Percentiles rank a stretch among this genome's conserved stretches.
Evolutionary conservation across 2,329 filamentous ascomycete species (phyloP).

Genomic region (Venturia asperata): DNA sequence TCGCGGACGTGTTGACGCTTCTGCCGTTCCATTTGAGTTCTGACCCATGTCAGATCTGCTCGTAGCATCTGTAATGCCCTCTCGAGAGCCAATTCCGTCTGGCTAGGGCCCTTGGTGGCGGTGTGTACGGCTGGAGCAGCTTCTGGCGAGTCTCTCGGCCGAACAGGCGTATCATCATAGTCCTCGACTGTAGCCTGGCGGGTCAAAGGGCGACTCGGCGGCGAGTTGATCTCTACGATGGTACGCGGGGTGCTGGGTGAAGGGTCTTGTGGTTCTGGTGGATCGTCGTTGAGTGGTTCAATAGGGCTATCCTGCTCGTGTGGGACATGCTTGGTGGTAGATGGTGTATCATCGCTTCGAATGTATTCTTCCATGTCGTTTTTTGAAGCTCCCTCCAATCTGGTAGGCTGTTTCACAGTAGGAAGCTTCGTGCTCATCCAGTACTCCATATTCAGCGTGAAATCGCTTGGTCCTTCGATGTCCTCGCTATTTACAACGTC

Average conservation of each 20-base stretch:
- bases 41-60: background rate
- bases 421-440: constrained; percentile 29
- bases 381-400: background rate
- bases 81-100: background rate
- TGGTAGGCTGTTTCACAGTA: constrained; percentile 7
- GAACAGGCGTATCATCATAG: constrained; percentile 19
- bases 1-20: background rate
- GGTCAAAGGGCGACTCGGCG: background rate
- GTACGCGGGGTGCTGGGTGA: constrained; percentile 4
- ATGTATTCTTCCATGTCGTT: constrained; percentile 17
- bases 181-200: constrained; percentile 18
- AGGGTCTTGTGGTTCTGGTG: background rate
- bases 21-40: background rate
- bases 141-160: background rate
- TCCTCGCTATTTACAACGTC: constrained; percentile 35
- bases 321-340: background rate
- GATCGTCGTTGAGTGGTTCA: background rate
- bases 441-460: constrained; percentile 38
- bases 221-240: background rate
- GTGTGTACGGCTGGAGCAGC: background rate
- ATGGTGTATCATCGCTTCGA: constrained; percentile 10
- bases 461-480: constrained; percentile 36
- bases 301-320: background rate
- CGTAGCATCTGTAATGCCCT: background rate
- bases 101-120: background rate